phyloP scores from a whole-genome alignment of 768 basidiomycete genomes.

The Naematelia aurantialba region DNA sequence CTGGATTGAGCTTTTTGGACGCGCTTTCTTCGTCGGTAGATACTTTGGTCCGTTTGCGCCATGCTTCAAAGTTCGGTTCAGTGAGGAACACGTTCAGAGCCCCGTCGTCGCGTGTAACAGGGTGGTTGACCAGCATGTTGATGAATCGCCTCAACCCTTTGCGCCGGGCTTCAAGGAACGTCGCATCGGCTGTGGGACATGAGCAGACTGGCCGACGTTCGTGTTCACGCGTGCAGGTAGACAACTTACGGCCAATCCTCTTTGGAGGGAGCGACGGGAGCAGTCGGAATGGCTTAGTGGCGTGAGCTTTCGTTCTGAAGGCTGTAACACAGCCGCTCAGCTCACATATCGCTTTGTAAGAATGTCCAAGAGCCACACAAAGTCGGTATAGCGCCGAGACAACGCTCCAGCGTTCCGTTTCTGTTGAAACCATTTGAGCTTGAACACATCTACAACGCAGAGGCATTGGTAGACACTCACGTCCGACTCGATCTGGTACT shows the following conservation, averaged over 20 bases:
- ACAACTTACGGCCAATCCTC: slow-evolving; percentile 72
- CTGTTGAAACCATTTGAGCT: slow-evolving; percentile 5
- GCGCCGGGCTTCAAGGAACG: slow-evolving; percentile 88
- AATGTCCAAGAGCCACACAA: slow-evolving; percentile 82
- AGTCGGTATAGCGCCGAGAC: slow-evolving; percentile 86
- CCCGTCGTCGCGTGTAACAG: slow-evolving; percentile 81
- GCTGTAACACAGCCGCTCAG: slow-evolving; percentile 1
- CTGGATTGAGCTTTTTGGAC: slow-evolving; percentile 43
- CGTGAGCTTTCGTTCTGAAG: background rate
- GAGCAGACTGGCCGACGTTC: background rate
- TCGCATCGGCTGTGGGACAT: slow-evolving; percentile 65
- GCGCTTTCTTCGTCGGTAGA: slow-evolving; percentile 83
- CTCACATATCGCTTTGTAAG: slow-evolving; percentile 67
- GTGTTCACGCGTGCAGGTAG: background rate
- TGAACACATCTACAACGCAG: too few species aligned
- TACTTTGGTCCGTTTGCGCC: slow-evolving; percentile 73
- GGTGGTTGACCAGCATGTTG: slow-evolving; percentile 85
- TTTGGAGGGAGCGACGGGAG: slow-evolving; percentile 86
- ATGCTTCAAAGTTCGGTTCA: slow-evolving; percentile 77
- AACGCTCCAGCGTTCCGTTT: slow-evolving; percentile 66
- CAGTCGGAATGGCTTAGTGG: slow-evolving; percentile 72
- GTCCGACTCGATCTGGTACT: slow-evolving; percentile 76
- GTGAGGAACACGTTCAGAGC: slow-evolving; percentile 74
- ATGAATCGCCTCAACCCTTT: slow-evolving; percentile 76
- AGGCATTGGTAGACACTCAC: slow-evolving; percentile 59